Conservation (phyloP, 2,329 filamentous ascomycete genomes). For the Didymella lethalis region DNA sequence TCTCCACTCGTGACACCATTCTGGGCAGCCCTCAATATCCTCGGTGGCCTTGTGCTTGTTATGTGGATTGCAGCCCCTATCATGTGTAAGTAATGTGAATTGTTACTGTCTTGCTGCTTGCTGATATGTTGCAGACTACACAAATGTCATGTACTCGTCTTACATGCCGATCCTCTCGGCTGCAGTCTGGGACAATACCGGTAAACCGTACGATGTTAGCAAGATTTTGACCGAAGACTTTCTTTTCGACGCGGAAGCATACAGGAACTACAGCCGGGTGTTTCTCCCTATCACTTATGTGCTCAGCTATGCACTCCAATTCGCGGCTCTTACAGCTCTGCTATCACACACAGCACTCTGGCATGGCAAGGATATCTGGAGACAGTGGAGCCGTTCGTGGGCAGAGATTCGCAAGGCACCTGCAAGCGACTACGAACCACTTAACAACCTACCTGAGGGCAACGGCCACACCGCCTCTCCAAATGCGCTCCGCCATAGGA, state of each 20-base stretch:
- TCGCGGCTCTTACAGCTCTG: conserved; percentile 80
- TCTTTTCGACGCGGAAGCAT: conserved; percentile 77
- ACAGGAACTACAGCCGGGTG: conserved; percentile 81
- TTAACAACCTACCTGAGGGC: conserved; percentile 48
- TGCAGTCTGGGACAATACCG: conserved; percentile 85
- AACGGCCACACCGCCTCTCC: conserved; percentile 34
- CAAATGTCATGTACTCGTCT: conserved; percentile 78
- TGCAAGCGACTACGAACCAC: conserved; percentile 45
- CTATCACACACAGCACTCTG: conserved; percentile 83
- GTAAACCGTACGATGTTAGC: conserved; percentile 80
- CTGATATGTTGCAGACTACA: conserved; percentile 63
- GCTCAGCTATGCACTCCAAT: conserved; percentile 84
- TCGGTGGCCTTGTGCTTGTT: conserved; percentile 78
- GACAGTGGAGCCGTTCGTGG: conserved; percentile 75
- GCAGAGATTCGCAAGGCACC: conserved; percentile 62
- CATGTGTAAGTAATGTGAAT: conserved; percentile 59
- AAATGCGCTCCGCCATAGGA: conserved; percentile 27
- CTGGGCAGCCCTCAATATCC: conserved; percentile 85
- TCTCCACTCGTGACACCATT: conserved; percentile 85
- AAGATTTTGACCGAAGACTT: conserved; percentile 81
- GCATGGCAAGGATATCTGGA: conserved; percentile 84
- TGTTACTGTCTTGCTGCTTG: conserved; percentile 10
- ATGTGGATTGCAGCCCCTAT: conserved; percentile 87
- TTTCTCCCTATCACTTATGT: conserved; percentile 89
- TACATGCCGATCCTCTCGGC: conserved; percentile 89